Conservation (phyloP, 2,329 filamentous ascomycete species). For the Aspergillus ochraceus region DNA sequence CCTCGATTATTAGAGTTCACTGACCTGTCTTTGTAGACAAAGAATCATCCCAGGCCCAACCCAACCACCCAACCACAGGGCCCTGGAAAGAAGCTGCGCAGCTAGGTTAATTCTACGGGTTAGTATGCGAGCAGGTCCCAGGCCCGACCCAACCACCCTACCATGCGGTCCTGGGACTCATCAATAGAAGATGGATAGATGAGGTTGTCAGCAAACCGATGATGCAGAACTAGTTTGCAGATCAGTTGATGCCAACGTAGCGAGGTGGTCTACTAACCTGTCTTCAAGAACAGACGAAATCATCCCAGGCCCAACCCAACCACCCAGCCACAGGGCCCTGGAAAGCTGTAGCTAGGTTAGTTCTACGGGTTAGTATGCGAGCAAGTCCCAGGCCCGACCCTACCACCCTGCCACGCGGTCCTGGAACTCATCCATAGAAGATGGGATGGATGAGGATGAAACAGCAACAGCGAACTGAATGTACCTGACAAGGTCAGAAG, state of each 20-base stretch:
- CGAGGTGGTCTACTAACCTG: too few relatives aligned
- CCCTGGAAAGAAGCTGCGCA: neutral
- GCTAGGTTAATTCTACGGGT: too few relatives aligned
- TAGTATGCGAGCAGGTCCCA: too few relatives aligned
- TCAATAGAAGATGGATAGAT: too few relatives aligned
- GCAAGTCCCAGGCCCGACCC: neutral
- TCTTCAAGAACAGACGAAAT: too few relatives aligned
- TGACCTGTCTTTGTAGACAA: too few relatives aligned
- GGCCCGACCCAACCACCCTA: neutral
- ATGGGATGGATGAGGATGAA: neutral
- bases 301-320: conserved; percentile 5
- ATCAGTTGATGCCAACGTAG: neutral
- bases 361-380: too few relatives aligned
- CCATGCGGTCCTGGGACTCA: neutral
- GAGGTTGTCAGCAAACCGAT: too few relatives aligned
- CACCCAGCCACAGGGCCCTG: conserved; percentile 2
- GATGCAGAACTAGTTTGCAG: too few relatives aligned
- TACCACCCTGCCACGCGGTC: neutral
- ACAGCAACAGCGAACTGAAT: neutral
- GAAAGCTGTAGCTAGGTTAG: neutral
- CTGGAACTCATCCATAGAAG: neutral
- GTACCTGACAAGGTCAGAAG: too few relatives aligned
- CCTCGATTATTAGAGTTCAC: too few relatives aligned
- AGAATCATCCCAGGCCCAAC: conserved; percentile 9
- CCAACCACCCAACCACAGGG: conserved; percentile 9